A percentile compares a stretch with the other conserved stretches of the same genome.
Evolutionary conservation across 257 asterid genomes (phyloP).

Genomic region (Ilex asprella): DNA sequence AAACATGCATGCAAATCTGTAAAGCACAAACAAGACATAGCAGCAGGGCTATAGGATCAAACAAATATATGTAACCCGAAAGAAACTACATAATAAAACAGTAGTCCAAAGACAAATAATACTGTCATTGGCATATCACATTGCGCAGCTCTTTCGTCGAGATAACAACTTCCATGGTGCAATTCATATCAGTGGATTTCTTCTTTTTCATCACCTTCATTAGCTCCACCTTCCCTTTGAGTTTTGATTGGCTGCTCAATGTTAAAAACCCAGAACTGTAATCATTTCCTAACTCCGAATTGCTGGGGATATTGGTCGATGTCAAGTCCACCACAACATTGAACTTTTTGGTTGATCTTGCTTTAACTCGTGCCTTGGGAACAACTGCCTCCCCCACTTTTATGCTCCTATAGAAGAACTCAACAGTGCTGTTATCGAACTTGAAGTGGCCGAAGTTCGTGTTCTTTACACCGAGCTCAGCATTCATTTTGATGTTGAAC

Average conservation of each 20-base stretch:
- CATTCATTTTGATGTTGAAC: slow-evolving; percentile 20
- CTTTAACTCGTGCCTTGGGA: slow-evolving; percentile 11
- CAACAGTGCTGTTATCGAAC: slow-evolving; percentile 18
- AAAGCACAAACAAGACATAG: too few species aligned
- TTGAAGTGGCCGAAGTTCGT: slow-evolving; percentile 35
- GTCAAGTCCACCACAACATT: slow-evolving; percentile 13
- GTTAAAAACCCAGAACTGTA: slow-evolving; percentile 20
- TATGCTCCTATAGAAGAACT: slow-evolving; percentile 20
- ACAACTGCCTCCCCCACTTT: slow-evolving; percentile 27
- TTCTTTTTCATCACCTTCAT: slow-evolving; percentile 35
- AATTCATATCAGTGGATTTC: slow-evolving; percentile 31
- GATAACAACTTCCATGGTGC: slow-evolving; percentile 19
- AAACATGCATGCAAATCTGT: too few species aligned
- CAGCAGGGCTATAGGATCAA: too few species aligned
- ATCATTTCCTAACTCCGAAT: slow-evolving; percentile 13
- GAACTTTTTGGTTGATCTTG: slow-evolving; percentile 22
- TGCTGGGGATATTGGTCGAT: neutral
- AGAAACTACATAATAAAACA: too few species aligned
- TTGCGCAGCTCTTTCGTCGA: slow-evolving; percentile 6
- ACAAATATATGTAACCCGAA: too few species aligned
- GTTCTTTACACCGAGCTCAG: slow-evolving; percentile 32
- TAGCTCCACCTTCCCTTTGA: slow-evolving; percentile 40
- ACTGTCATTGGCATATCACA: slow-evolving; percentile 14
- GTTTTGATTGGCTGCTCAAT: slow-evolving; percentile 18
- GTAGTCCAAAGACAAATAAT: too few species aligned